Evolutionary conservation across 2,329 filamentous ascomycete species (phyloP).

Genomic region (Aspergillus ibericus): DNA sequence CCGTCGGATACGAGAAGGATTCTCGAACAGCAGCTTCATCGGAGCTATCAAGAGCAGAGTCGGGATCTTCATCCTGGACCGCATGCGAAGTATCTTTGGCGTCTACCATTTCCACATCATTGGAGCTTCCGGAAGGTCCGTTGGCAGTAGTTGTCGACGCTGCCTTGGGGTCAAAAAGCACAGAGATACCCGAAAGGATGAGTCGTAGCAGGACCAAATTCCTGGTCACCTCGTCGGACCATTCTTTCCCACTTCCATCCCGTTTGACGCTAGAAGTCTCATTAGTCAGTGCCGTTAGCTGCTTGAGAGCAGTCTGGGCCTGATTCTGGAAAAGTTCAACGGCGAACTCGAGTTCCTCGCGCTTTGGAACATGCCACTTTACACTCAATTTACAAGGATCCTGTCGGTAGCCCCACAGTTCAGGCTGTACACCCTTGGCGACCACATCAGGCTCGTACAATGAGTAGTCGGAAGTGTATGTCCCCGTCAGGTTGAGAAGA

Average conservation of each 20-base stretch:
- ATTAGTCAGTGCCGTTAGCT: conserved; percentile 76
- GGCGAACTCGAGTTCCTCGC: conserved; percentile 82
- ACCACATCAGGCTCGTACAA: conserved; percentile 80
- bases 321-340: conserved; percentile 86
- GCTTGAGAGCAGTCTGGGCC: conserved; percentile 70
- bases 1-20: conserved; percentile 84
- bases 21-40: conserved; percentile 67
- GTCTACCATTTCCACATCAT: conserved; percentile 49
- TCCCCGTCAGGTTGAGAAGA: conserved; percentile 88
- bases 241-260: conserved; percentile 95
- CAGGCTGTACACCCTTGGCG: conserved; percentile 67
- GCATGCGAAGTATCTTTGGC: conserved; percentile 35
- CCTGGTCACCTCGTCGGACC: conserved; percentile 94
- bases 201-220: conserved; percentile 84
- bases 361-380: conserved; percentile 83
- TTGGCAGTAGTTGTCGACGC: conserved; percentile 58
- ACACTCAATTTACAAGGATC: conserved; percentile 75
- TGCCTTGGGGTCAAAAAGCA: conserved; percentile 79
- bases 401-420: conserved; percentile 82
- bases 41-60: conserved; percentile 56
- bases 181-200: conserved; percentile 86
- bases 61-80: conserved; percentile 41
- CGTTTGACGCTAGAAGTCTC: conserved; percentile 79
- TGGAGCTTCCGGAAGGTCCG: conserved; percentile 38
- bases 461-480: conserved; percentile 85